A percentile compares a stretch with the other conserved stretches of the same genome.
phyloP scores from a whole-genome alignment of 73 alveolate genomes.

The Paramecium tetraurelia region DNA sequence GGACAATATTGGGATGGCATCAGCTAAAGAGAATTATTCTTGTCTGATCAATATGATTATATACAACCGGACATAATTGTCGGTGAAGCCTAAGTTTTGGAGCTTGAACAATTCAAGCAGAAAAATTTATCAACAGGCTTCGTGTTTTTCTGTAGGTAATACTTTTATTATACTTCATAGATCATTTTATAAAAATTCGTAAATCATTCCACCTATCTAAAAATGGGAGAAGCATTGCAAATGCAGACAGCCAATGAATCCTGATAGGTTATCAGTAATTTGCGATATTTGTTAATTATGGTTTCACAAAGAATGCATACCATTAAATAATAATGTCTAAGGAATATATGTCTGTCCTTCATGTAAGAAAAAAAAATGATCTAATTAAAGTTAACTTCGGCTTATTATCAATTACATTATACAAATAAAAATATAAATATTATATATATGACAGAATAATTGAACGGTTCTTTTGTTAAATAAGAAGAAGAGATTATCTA shows the following conservation, averaged over 20 bases:
- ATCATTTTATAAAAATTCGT: neutral
- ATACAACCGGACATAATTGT: neutral
- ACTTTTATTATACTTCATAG: neutral
- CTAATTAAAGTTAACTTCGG: neutral
- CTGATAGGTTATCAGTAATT: conserved; percentile 74
- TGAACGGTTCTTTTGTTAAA: neutral
- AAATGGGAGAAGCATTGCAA: conserved; percentile 84
- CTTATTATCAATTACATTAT: neutral
- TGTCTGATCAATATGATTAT: neutral
- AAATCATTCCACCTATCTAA: conserved; percentile 74
- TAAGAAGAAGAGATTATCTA: neutral
- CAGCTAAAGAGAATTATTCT: neutral
- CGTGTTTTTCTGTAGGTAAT: neutral
- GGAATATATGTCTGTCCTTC: neutral
- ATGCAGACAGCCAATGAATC: conserved; percentile 86
- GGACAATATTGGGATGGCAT: neutral
- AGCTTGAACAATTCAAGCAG: neutral
- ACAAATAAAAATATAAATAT: neutral
- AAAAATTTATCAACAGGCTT: neutral
- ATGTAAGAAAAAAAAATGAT: neutral
- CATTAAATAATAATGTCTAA: conserved; percentile 22
- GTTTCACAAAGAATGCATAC: conserved; percentile 84
- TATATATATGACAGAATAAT: neutral
- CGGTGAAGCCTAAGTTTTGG: neutral
- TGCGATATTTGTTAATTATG: conserved; percentile 83